Evolutionary conservation across 2,329 filamentous ascomycete genomes (phyloP), one percentile per base, ranked within the genome.

Genomic region (Drechslerella stenobrocha): DNA sequence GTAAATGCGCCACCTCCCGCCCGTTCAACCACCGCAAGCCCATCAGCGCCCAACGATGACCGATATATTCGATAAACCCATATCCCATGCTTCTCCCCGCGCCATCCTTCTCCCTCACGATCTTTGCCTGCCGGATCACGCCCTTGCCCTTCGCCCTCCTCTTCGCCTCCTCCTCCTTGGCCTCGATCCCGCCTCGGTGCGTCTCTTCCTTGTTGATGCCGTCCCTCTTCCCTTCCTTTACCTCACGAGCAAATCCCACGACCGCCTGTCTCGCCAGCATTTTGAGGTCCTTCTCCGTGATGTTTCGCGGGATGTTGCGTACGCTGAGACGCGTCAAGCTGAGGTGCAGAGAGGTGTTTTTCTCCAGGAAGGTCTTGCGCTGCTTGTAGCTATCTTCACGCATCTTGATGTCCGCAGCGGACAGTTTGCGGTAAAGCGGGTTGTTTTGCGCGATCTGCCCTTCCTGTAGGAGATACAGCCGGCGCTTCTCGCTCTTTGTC

Each of bases 51-150:
- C 87, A 92, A 50, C 93, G 87, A 75, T 98, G 93, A 26, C 89
- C 93, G 71, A 86, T 88, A 77, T 96, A 98, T 78, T 98, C 93
- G 72, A 98, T 88, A 79, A 98, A 98, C 9, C 95, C 93, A 76
- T 98, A 98, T 3, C 93, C 93, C 75, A 92, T 84, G 75, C 88
- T 93, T 75, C 88, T 84, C 46, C 91, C 91, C 74, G 84, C 84
- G 45, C 93, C 93, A 72, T 93, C 85, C 32, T 83, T 83, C 79
- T 98, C 93, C 74, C 93, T 97, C 34, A 97, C 88, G 56, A 98
- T 84, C 80, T 96, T 98, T 58, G 92, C 88, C 78, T 98, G 93
- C 73, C 85, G 87, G 42, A 98, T 90, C 50, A 98, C 82, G 73
- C 87, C 90, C 75, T 92, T 93, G 56, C 89, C 88, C 76, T 92